Evolutionary conservation across 176 grass and related monocot species (phyloP), one percentile per base, ranked within the genome.

Genomic region (Puya raimondii): DNA sequence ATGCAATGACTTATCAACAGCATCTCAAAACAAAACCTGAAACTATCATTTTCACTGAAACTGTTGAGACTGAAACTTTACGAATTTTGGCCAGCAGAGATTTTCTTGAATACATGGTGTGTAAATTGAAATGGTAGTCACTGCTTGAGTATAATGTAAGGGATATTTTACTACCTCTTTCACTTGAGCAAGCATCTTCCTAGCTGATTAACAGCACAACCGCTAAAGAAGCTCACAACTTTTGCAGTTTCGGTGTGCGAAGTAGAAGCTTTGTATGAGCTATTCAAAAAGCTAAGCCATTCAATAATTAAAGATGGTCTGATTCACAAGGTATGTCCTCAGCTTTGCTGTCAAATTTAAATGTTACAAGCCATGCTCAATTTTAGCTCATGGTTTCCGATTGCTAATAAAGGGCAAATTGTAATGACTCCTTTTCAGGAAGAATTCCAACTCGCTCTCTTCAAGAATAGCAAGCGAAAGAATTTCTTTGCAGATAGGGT

Each of bases 401-500:
- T 61, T 61, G 33, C 33, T 42, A 42, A 42, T 18, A 15, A 61
- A 61, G 22, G 21, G 17, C 10, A 16, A 61, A 14, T 56, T 61
- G 14, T 61, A 18, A 61, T 64, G 47, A 10, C 4, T 50, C 49
- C 70, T 48, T 0, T 23, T 33, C 78, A 94, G 91, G 91, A 96
- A 86, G 87, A 96, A 65, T 85, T 96, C 72, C 84, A 88, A 52
- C 79, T 96, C 58, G 87, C 87, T 15, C 91, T 96, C 59, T 90
- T 91, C 81, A 85, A 82, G 76, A 96, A 91, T 66, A 85, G 84
- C 52, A 74, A 78, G 17, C 80, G 49, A 64, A 87, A 79, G 48
- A 96, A 91, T 64, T 51, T 96, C 61, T 96, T 96, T 49, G 79
- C 91, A 4, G 84, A 96, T 70, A 78, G 87, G 80, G 91, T 95